Evolutionary conservation across 768 basidiomycete genomes (phyloP).

Genomic region (Tubosaeta brunneosetosa): DNA sequence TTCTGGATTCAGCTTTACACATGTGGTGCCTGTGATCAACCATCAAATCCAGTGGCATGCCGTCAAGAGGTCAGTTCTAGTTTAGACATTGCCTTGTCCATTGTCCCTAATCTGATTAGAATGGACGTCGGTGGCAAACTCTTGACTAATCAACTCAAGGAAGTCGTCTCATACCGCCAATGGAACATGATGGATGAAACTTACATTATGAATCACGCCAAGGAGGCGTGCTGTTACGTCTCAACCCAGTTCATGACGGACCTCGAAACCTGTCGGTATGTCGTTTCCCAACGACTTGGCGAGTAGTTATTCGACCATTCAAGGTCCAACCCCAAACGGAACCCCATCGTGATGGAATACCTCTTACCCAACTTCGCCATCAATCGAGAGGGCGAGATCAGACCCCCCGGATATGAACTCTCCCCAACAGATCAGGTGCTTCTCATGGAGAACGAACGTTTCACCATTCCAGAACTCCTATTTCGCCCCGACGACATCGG

Average conservation of each 20-base stretch:
- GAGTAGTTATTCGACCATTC: conserved; percentile 17
- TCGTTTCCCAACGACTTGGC: conserved; percentile 17
- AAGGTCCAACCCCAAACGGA: conserved; percentile 53
- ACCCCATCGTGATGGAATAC: conserved; percentile 81
- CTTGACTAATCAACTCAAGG: conserved; percentile 91
- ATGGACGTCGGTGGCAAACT: conserved; percentile 95
- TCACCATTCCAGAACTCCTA: conserved; percentile 86
- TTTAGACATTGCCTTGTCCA: conserved; percentile 10
- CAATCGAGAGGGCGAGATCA: conserved; percentile 57
- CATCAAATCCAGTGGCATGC: conserved; percentile 74
- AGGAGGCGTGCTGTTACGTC: conserved; percentile 88
- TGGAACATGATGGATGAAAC: conserved; percentile 99
- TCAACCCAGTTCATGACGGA: conserved; percentile 67
- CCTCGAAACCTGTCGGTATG: conserved; percentile 76
- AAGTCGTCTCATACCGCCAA: conserved; percentile 89
- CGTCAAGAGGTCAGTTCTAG: conserved; percentile 62
- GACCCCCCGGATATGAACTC: conserved; percentile 47
- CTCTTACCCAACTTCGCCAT: conserved; percentile 82
- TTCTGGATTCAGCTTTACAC: conserved; percentile 92
- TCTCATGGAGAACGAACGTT: conserved; percentile 87
- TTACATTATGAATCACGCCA: conserved; percentile 87
- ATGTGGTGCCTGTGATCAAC: conserved; percentile 78
- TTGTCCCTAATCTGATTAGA: conserved; percentile 39
- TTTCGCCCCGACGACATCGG: conserved; percentile 91
- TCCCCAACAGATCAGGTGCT: conserved; percentile 64